Evolutionary conservation across 805 yeast species (phyloP).

Genomic region (Wickerhamiella qilinensis): DNA sequence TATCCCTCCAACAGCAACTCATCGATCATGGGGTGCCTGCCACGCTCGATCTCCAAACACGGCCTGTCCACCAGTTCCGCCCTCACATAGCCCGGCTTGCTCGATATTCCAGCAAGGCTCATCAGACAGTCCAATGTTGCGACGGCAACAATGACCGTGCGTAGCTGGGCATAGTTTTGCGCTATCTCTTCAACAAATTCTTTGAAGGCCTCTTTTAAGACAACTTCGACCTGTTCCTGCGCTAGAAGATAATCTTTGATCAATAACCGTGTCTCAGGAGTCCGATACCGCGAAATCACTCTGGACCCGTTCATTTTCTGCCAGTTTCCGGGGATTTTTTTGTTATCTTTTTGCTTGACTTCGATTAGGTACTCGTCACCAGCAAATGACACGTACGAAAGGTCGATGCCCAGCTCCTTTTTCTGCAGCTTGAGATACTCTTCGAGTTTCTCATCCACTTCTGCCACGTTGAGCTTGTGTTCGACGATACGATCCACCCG

Average conservation of each 20-base stretch:
- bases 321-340: conserved; percentile 59
- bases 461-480: conserved; percentile 26
- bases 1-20: conserved; percentile 28
- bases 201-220: conserved; percentile 32
- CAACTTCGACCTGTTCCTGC: conserved; percentile 34
- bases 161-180: conserved; percentile 21
- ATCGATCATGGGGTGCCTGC: conserved; percentile 57
- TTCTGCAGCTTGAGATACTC: conserved; percentile 37
- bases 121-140: conserved; percentile 50
- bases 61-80: conserved; percentile 36
- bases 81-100: conserved; percentile 29
- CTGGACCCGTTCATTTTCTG: conserved; percentile 55
- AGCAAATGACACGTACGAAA: conserved; percentile 38
- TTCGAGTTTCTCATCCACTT: conserved; percentile 32
- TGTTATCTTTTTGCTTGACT: conserved; percentile 42
- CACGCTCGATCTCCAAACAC: conserved; percentile 33
- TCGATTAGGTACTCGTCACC: conserved; percentile 66
- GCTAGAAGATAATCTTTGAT: conserved; percentile 43
- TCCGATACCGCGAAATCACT: conserved; percentile 52
- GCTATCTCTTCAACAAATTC: conserved; percentile 26
- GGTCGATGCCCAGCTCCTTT: conserved; percentile 35
- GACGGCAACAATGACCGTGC: conserved; percentile 30
- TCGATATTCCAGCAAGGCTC: conserved; percentile 47
- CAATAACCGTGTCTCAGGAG: conserved; percentile 39
- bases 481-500: conserved; percentile 8